Percentiles rank a stretch among this genome's conserved stretches.
phyloP scores from a whole-genome alignment of 2,329 filamentous ascomycete species.

The Trichoderma sp. region DNA sequence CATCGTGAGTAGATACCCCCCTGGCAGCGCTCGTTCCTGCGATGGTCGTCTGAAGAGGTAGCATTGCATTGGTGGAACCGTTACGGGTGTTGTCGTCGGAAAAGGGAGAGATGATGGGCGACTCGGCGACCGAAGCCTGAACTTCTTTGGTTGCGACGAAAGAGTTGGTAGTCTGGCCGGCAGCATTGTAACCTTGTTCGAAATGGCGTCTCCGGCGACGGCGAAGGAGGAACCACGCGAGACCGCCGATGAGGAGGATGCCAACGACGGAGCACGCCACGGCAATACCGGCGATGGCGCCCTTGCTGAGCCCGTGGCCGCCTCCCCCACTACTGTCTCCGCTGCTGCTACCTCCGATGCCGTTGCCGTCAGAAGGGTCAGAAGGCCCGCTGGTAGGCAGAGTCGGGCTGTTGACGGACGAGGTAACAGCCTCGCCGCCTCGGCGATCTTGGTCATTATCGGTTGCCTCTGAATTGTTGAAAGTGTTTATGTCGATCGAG shows the following conservation, averaged over 20 bases:
- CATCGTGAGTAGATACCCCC: background rate
- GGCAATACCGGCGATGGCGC: slow-evolving; percentile 48
- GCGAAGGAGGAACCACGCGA: slow-evolving; percentile 45
- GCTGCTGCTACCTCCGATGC: background rate
- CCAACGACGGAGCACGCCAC: slow-evolving; percentile 40
- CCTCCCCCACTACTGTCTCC: background rate
- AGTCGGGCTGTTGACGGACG: background rate
- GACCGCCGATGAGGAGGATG: slow-evolving; percentile 38
- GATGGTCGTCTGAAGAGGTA: background rate
- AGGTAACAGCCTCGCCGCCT: background rate
- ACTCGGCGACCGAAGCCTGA: slow-evolving; percentile 36
- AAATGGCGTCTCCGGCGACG: slow-evolving; percentile 35
- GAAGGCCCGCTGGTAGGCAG: background rate
- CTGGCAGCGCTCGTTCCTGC: background rate
- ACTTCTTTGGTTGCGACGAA: slow-evolving; percentile 49
- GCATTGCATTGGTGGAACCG: background rate
- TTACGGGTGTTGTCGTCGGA: slow-evolving; percentile 36
- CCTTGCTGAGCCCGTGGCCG: slow-evolving; percentile 33
- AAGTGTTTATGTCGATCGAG: background rate
- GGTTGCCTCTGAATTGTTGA: background rate
- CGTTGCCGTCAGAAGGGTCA: background rate
- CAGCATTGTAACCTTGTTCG: background rate
- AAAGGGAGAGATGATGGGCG: slow-evolving; percentile 41
- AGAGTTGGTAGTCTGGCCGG: slow-evolving; percentile 31
- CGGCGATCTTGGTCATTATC: background rate